phyloP scores from a whole-genome alignment of 2,329 filamentous ascomycete genomes.

The Macroventuria anomochaeta region DNA sequence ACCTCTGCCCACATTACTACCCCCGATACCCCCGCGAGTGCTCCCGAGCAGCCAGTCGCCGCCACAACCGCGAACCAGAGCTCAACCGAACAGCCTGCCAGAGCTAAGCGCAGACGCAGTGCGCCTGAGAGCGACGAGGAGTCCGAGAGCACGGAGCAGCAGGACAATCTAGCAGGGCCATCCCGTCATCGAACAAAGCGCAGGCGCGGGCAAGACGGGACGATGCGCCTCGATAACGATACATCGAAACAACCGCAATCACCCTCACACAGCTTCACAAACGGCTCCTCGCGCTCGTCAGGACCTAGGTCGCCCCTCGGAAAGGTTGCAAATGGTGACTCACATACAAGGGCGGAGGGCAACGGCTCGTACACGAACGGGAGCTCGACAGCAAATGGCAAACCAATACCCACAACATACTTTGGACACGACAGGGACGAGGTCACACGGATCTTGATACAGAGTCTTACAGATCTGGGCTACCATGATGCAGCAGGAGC shows the following conservation, averaged over 20 bases:
- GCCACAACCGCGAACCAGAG: constrained; percentile 21
- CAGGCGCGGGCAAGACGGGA: constrained; percentile 50
- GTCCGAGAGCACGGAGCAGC: constrained; percentile 26
- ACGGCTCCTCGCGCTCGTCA: constrained; percentile 48
- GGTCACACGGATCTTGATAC: constrained; percentile 89
- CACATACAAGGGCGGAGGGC: constrained; percentile 48
- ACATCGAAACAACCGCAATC: constrained; percentile 47
- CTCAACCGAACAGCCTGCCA: constrained; percentile 20
- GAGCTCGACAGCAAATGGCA: constrained; percentile 39
- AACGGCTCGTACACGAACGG: constrained; percentile 56
- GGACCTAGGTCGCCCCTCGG: constrained; percentile 41
- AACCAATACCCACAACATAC: constrained; percentile 60
- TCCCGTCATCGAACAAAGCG: constrained; percentile 51
- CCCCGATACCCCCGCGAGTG: constrained; percentile 23
- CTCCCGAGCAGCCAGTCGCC: constrained; percentile 24
- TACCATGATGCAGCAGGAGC: constrained; percentile 78
- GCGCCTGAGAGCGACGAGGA: constrained; percentile 38
- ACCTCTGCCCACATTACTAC: constrained; percentile 42
- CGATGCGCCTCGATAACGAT: constrained; percentile 54
- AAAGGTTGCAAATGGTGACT: constrained; percentile 52
- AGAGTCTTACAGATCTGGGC: constrained; percentile 86
- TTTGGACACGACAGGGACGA: constrained; percentile 91
- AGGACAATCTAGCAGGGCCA: constrained; percentile 37
- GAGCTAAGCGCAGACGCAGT: constrained; percentile 45
- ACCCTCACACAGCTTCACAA: constrained; percentile 47